These are phyloP conservation scores for Acanthamoeba triangularis DNA, from an alignment of 208 protist species.

Conservation along the genomic window DNA sequence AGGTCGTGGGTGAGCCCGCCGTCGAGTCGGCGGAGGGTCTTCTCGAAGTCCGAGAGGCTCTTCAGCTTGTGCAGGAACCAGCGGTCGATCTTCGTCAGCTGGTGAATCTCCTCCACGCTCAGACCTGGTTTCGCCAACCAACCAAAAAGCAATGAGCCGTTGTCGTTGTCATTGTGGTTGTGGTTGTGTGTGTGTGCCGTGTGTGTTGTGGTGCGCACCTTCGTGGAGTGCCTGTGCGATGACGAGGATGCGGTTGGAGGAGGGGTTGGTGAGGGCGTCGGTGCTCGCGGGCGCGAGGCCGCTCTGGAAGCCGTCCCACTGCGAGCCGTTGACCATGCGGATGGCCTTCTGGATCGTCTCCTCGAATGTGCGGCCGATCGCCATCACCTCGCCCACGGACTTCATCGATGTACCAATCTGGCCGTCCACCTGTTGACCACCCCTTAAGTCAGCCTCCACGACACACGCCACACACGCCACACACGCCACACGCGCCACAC, in stretches of 20 bases:
- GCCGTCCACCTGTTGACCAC: too few relatives aligned
- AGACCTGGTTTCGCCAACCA: conserved; percentile 88
- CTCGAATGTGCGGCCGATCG: conserved; percentile 98
- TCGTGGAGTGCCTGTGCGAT: conserved; percentile 87
- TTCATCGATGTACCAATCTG: conserved; percentile 97
- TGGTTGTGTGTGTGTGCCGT: background rate
- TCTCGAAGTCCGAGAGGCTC: conserved; percentile 96
- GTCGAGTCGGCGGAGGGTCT: conserved; percentile 27
- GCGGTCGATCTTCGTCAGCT: conserved; percentile 96
- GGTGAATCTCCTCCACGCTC: conserved; percentile 95
- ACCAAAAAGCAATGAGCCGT: conserved; percentile 89
- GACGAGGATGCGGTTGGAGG: conserved; percentile 89
- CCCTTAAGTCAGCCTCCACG: too few relatives aligned
- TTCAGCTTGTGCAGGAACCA: conserved; percentile 98
- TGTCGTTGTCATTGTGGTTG: background rate
- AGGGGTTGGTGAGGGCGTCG: conserved; percentile 86
- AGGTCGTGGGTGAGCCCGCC: conserved; percentile 83
- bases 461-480: too few relatives aligned
- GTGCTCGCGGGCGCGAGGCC: conserved; percentile 79
- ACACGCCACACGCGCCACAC: too few relatives aligned
- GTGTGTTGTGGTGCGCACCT: conserved; percentile 79
- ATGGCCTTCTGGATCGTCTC: conserved; percentile 98
- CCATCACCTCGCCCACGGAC: conserved; percentile 98
- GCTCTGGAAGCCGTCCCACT: conserved; percentile 79
- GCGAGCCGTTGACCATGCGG: conserved; percentile 93